Conservation (phyloP, 2,329 filamentous ascomycete genomes). For the Aureobasidium sp. region DNA sequence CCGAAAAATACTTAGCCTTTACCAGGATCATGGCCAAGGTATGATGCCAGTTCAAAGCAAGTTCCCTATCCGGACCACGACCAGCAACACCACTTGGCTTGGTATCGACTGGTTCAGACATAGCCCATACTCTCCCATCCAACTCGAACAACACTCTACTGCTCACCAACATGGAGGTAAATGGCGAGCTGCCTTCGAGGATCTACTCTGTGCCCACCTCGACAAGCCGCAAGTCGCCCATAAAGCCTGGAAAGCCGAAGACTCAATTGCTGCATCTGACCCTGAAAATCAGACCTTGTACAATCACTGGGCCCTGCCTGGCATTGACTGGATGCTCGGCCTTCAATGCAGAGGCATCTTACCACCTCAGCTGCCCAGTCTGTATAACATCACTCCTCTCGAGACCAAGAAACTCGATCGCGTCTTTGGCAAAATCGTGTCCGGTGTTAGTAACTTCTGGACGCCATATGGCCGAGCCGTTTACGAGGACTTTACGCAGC, state of each 20-base stretch:
- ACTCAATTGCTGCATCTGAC: neutral
- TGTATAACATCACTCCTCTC: slow-evolving; percentile 11
- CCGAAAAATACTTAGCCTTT: slow-evolving; percentile 21
- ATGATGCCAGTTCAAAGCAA: slow-evolving; percentile 6
- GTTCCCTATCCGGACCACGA: slow-evolving; percentile 16
- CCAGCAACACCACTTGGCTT: slow-evolving; percentile 21
- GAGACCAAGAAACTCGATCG: slow-evolving; percentile 12
- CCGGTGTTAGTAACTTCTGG: slow-evolving; percentile 7
- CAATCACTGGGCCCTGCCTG: slow-evolving; percentile 17
- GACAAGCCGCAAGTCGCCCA: slow-evolving; percentile 18
- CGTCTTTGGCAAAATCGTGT: slow-evolving; percentile 12
- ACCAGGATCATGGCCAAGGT: slow-evolving; percentile 17
- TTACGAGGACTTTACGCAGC: slow-evolving; percentile 13
- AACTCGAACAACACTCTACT: slow-evolving; percentile 39
- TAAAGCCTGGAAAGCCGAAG: slow-evolving; percentile 13
- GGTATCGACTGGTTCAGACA: slow-evolving; percentile 28
- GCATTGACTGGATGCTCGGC: slow-evolving; percentile 29
- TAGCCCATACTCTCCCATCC: slow-evolving; percentile 47
- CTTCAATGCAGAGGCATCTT: slow-evolving; percentile 27
- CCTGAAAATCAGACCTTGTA: slow-evolving; percentile 12
- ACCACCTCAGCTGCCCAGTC: slow-evolving; percentile 22
- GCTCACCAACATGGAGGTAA: slow-evolving; percentile 28
- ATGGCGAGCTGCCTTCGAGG: slow-evolving; percentile 52
- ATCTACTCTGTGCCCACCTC: slow-evolving; percentile 41
- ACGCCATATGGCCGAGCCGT: slow-evolving; percentile 11